A percentile compares a stretch with the other conserved stretches of the same genome.
Conservation (phyloP, 345 rosid genomes). For the Punica granatum region DNA sequence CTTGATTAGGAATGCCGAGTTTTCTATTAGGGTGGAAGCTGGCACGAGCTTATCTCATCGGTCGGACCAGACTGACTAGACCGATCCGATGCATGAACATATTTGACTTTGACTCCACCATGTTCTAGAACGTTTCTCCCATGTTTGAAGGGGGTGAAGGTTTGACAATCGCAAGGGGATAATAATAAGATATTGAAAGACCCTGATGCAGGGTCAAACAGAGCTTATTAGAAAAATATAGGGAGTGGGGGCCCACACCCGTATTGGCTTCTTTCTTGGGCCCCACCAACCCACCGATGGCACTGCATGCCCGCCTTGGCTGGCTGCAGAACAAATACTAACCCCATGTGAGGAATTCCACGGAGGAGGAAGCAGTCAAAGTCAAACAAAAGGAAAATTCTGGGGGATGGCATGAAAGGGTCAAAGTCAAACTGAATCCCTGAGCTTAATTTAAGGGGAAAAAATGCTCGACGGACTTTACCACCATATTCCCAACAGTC, state of each 20-base stretch:
- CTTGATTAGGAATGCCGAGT: not conserved
- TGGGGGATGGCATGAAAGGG: not conserved
- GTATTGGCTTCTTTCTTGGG: not conserved
- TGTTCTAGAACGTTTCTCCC: not conserved
- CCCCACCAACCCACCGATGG: not conserved
- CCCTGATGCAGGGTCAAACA: not conserved
- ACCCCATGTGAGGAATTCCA: not conserved
- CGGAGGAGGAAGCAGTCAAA: not conserved
- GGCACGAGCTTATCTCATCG: not conserved
- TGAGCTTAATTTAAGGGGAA: not conserved
- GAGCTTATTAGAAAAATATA: not conserved
- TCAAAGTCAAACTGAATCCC: slow-evolving; percentile 1
- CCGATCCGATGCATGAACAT: not conserved
- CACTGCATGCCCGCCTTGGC: not conserved
- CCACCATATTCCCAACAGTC: not conserved
- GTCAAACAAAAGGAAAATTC: not conserved
- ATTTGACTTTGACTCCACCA: too few relatives aligned
- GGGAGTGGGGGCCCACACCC: not conserved
- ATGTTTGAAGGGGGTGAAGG: not conserved
- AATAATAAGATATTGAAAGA: not conserved
- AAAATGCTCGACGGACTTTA: not conserved
- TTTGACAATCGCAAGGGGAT: not conserved
- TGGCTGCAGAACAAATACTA: not conserved
- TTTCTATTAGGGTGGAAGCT: not conserved
- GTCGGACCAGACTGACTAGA: not conserved